phyloP scores from a whole-genome alignment of 495 filamentous ascomycete genomes.

The Penicillium paradoxum region DNA sequence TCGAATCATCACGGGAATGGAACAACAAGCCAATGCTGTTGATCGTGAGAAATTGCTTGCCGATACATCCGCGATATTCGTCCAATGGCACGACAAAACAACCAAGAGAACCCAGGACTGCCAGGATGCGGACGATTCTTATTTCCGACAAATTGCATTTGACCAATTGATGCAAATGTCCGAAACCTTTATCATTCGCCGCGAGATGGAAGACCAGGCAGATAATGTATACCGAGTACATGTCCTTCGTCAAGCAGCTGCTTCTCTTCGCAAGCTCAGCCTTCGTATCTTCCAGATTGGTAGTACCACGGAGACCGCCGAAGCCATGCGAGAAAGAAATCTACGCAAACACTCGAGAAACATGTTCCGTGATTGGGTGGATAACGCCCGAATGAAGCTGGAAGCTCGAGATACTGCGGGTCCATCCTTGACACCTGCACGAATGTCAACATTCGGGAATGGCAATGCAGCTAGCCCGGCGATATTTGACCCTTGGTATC shows the following conservation, averaged over 20 bases:
- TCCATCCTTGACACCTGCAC: slow-evolving; percentile 31
- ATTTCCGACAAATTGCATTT: slow-evolving; percentile 39
- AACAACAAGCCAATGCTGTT: slow-evolving; percentile 40
- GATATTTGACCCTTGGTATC: slow-evolving; percentile 40
- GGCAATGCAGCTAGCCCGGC: slow-evolving; percentile 30
- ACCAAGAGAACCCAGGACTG: slow-evolving; percentile 33
- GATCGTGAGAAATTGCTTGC: slow-evolving; percentile 34
- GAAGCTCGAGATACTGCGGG: slow-evolving; percentile 35
- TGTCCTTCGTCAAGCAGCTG: slow-evolving; percentile 40
- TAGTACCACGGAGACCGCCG: slow-evolving; percentile 42
- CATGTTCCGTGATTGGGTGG: slow-evolving; percentile 56
- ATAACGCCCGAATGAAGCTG: slow-evolving; percentile 40
- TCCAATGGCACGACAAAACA: slow-evolving; percentile 41
- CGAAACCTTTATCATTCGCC: slow-evolving; percentile 35
- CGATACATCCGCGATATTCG: slow-evolving; percentile 35
- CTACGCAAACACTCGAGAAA: slow-evolving; percentile 50
- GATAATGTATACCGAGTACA: slow-evolving; percentile 42
- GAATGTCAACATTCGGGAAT: slow-evolving; percentile 23
- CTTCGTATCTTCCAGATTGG: slow-evolving; percentile 49
- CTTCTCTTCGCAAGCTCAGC: slow-evolving; percentile 46
- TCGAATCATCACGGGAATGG: slow-evolving; percentile 32
- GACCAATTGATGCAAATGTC: slow-evolving; percentile 45
- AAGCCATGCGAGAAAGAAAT: slow-evolving; percentile 53
- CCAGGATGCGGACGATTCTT: slow-evolving; percentile 39
- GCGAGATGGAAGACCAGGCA: slow-evolving; percentile 48